phyloP scores from a whole-genome alignment of 108 stramenopile genomes.

The Nitzschia putrida region DNA sequence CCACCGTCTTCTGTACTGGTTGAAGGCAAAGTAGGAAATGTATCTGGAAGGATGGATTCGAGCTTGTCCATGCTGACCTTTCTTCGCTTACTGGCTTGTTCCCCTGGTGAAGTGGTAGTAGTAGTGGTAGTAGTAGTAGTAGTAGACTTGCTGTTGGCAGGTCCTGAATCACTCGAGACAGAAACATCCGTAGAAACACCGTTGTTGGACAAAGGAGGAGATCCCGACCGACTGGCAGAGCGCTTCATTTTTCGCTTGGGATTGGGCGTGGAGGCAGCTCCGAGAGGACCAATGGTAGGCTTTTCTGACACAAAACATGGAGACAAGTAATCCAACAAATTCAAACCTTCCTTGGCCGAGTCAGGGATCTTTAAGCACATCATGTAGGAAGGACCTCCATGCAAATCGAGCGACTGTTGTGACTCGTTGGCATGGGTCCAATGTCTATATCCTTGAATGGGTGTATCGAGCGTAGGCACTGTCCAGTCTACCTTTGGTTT shows the following conservation, averaged over 20 bases:
- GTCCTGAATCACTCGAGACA: not conserved
- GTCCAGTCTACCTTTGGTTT: slow-evolving; percentile 1
- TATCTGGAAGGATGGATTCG: not conserved
- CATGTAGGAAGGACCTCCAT: slow-evolving; percentile 75
- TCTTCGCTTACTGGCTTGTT: slow-evolving; percentile 3
- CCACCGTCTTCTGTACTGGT: not conserved
- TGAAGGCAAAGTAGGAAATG: not conserved
- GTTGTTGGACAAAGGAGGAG: slow-evolving; percentile 9
- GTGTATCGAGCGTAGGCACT: slow-evolving; percentile 17
- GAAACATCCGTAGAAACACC: not conserved
- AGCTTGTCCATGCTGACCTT: slow-evolving; percentile 12
- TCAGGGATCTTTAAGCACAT: slow-evolving; percentile 55
- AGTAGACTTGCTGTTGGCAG: not conserved
- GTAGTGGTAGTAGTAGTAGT: not conserved
- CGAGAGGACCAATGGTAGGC: slow-evolving; percentile 31
- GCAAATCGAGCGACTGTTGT: slow-evolving; percentile 41
- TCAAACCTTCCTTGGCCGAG: slow-evolving; percentile 11
- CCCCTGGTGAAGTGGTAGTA: not conserved
- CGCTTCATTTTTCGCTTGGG: slow-evolving; percentile 19
- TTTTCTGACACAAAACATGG: slow-evolving; percentile 24
- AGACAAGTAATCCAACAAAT: slow-evolving; percentile 6
- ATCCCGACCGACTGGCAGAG: not conserved
- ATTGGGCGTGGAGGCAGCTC: slow-evolving; percentile 10
- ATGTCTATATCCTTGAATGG: slow-evolving; percentile 64
- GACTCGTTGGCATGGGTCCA: slow-evolving; percentile 74